Base-by-base conservation (phyloP, 2,329 filamentous ascomycete species). In the Ramichloridium luteum region DNA sequence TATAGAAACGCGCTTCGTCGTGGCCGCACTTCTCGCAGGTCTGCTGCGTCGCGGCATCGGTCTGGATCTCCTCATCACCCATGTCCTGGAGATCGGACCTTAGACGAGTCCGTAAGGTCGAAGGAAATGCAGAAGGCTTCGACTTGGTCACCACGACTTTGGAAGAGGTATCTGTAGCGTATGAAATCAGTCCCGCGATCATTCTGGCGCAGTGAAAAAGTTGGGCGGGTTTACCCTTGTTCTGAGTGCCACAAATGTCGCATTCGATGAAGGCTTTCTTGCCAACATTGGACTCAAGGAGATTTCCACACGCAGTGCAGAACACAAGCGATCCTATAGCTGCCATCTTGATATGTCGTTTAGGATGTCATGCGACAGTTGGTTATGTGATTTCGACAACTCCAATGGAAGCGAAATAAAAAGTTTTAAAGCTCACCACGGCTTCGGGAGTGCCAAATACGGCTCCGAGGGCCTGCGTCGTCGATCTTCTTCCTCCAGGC, bases 71-170 rank as follows among this genome's bases (percentile, higher is more conserved):
- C 47, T 80, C 77, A 36, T 77, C 74, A 40, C 80, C 77, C 41
- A 94, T 67, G 10, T 76, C 77, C 58, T 93, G 84, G 13, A 93
- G 76, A 26, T 78, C 80, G n/a, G 86, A 93, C 41, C 64, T 72
- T 15, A 52, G 42, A 59, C 93, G 92, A 47, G 85, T 77, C 49
- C 86, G 74, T 32, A 96, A 64, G n/a, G 80, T 65, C 0, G 88
- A 96, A 2, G 90, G 90, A 50, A 96, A 96, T 33, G 88, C 82
- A 30, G 78, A 77, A 0, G 84, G 75, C 51, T 92, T 93, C n/a
- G 85, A 93, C 41, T 73, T 67, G 2, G 88, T 93, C 27, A 79
- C 66, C 33, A 86, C 80, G 0, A 74, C 77, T 52, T 81, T 84
- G 8, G 79, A 74, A 6, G 77, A 73, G 15, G 73, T 79, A 56